Conservation (phyloP, 1,284 basidiomycete genomes). For the Naganishia sp. region DNA sequence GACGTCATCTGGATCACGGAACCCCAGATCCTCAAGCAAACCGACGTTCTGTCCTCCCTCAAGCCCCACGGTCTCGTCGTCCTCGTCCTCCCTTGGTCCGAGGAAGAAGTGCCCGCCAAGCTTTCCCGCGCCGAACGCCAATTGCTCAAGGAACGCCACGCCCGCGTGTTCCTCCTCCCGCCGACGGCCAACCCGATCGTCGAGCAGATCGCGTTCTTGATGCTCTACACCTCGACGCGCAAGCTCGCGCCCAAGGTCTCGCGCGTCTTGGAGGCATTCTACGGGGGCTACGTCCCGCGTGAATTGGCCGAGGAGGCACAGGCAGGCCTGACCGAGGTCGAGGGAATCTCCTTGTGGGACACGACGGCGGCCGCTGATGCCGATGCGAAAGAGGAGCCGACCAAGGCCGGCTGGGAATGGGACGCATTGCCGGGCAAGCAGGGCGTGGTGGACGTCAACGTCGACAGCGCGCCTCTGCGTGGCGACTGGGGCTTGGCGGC, state of each 20-base stretch:
- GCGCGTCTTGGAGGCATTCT: slow-evolving; percentile 52
- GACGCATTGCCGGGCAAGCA: slow-evolving; percentile 48
- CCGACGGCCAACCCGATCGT: slow-evolving; percentile 45
- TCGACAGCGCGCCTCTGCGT: slow-evolving; percentile 43
- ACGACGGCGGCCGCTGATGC: slow-evolving; percentile 39
- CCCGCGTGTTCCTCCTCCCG: slow-evolving; percentile 53
- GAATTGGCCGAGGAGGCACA: slow-evolving; percentile 52
- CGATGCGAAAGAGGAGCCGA: slow-evolving; percentile 45
- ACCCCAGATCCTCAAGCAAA: slow-evolving; percentile 50
- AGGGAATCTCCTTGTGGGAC: slow-evolving; percentile 41
- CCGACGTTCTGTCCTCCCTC: slow-evolving; percentile 47
- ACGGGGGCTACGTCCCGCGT: slow-evolving; percentile 47
- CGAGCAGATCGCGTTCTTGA: slow-evolving; percentile 54
- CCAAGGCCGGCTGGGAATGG: slow-evolving; percentile 51
- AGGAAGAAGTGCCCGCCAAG: slow-evolving; percentile 52
- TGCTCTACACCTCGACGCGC: slow-evolving; percentile 52
- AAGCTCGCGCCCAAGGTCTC: slow-evolving; percentile 47
- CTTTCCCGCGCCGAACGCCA: slow-evolving; percentile 48
- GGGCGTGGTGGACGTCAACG: slow-evolving; percentile 45
- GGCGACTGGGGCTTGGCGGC: slow-evolving; percentile 80
- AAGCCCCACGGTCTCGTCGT: slow-evolving; percentile 50
- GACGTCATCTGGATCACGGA: slow-evolving; percentile 54
- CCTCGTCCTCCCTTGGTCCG: slow-evolving; percentile 52
- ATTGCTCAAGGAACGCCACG: slow-evolving; percentile 50
- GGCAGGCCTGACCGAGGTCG: slow-evolving; percentile 47